Percentiles rank a stretch among this genome's conserved stretches.
These are phyloP conservation scores for Suillus alpinus DNA, from an alignment of 768 basidiomycete species.

Conservation along the genomic window DNA sequence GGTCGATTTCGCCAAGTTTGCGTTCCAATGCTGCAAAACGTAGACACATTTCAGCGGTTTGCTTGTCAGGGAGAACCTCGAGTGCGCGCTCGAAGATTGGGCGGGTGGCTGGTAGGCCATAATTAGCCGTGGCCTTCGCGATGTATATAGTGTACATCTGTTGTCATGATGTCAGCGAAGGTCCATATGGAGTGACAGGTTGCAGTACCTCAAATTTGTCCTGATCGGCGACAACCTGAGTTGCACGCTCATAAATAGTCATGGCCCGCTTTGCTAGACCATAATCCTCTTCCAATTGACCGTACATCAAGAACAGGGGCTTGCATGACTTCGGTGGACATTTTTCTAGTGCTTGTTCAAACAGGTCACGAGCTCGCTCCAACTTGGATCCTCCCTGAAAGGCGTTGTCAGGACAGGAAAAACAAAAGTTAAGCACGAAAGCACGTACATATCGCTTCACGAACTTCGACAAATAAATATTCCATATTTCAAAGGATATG, in stretches of 20 bases:
- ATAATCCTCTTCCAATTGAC: conserved; percentile 91
- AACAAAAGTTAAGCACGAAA: conserved; percentile 3
- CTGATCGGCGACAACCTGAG: conserved; percentile 77
- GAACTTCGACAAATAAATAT: conserved; percentile 97
- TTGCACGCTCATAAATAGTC: conserved; percentile 93
- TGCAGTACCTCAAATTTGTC: conserved; percentile 89
- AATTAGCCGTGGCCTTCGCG: conserved; percentile 94
- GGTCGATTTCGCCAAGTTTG: conserved; percentile 98
- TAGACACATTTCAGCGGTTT: conserved; percentile 97
- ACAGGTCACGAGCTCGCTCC: conserved; percentile 94
- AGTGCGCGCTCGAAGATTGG: conserved; percentile 95
- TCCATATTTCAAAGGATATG: conserved; percentile 98
- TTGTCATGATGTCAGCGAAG: conserved; percentile 6
- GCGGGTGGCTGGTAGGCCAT: conserved; percentile 92
- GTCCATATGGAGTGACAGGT: neutral
- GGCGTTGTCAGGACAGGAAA: conserved; percentile 3
- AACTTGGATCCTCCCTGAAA: conserved; percentile 85
- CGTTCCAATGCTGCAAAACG: conserved; percentile 95
- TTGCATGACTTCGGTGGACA: conserved; percentile 95
- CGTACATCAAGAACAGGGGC: conserved; percentile 93
- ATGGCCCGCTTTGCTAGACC: conserved; percentile 96
- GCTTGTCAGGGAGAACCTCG: conserved; percentile 87
- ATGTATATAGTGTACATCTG: conserved; percentile 98
- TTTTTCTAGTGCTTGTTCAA: conserved; percentile 96
- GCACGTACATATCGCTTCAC: conserved; percentile 87